Percentiles rank a stretch among this genome's conserved stretches.
Evolutionary conservation across 2,329 filamentous ascomycete genomes (phyloP).

Genomic region (Plenodomus tracheiphilus): DNA sequence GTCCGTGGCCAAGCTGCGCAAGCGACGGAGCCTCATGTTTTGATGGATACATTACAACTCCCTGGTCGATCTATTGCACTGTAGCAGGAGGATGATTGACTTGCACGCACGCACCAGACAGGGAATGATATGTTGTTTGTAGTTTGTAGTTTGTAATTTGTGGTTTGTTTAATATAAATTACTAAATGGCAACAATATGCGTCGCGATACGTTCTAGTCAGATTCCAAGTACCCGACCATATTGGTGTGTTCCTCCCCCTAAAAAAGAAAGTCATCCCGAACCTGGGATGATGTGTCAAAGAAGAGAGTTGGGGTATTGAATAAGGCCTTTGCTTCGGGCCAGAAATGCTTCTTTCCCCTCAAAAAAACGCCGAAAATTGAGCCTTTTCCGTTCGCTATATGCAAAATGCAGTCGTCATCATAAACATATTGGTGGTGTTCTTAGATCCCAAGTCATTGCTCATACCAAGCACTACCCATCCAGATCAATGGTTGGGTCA

Average conservation of each 20-base stretch:
- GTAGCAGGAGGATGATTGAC: too few species aligned
- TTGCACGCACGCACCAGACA: too few species aligned
- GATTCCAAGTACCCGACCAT: background rate
- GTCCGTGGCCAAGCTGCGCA: background rate
- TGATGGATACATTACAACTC: too few species aligned
- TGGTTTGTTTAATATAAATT: background rate
- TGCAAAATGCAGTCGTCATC: conserved; percentile 23
- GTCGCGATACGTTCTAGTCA: too few species aligned
- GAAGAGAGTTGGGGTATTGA: background rate
- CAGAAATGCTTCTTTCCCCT: background rate
- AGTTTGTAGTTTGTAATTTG: too few species aligned
- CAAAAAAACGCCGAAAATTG: too few species aligned
- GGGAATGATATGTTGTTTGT: too few species aligned
- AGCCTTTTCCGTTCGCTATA: too few species aligned
- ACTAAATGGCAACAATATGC: background rate
- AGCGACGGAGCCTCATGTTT: background rate
- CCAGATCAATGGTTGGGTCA: too few species aligned
- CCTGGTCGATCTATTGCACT: too few species aligned
- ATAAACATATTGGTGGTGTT: conserved; percentile 9
- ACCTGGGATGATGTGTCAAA: background rate
- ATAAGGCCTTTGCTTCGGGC: background rate
- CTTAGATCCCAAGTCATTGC: background rate
- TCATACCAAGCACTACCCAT: too few species aligned
- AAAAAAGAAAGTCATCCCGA: background rate
- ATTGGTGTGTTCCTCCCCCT: too few species aligned